phyloP scores from a whole-genome alignment of 805 yeast species.

The Ogataea zsoltii region DNA sequence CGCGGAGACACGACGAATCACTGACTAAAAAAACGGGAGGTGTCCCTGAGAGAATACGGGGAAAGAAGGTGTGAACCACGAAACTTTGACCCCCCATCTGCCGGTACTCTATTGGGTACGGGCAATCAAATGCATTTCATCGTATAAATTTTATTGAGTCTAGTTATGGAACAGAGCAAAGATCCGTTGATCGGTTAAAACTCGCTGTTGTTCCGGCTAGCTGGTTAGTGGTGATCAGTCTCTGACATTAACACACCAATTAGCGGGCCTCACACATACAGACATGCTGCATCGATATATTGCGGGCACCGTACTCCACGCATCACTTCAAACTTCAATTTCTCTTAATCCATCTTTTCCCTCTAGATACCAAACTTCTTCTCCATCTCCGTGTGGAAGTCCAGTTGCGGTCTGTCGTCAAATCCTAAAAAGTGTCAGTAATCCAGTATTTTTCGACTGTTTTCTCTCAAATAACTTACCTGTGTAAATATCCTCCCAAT shows the following conservation, averaged over 20 bases:
- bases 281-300: too few species aligned
- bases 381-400: constrained; percentile 77
- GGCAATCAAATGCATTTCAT: neutral
- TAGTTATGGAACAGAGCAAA: neutral
- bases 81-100: too few species aligned
- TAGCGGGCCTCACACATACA: too few species aligned
- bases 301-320: too few species aligned
- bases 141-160: neutral
- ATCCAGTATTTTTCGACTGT: neutral
- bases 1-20: constrained; percentile 4
- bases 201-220: neutral
- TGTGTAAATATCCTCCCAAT: constrained; percentile 91
- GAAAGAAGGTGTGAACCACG: too few species aligned
- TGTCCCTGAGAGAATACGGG: too few species aligned
- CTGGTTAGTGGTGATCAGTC: too few species aligned
- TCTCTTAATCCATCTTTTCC: constrained; percentile 18
- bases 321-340: neutral
- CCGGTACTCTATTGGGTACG: too few species aligned
- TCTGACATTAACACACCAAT: too few species aligned
- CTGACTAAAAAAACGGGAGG: too few species aligned
- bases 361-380: constrained; percentile 51
- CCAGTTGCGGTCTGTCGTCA: constrained; percentile 40
- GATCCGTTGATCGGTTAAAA: neutral
- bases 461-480: constrained; percentile 33
- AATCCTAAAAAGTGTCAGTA: constrained; percentile 35